Conservation (phyloP, 768 basidiomycete species). For the Pisolithus tinctorius region DNA sequence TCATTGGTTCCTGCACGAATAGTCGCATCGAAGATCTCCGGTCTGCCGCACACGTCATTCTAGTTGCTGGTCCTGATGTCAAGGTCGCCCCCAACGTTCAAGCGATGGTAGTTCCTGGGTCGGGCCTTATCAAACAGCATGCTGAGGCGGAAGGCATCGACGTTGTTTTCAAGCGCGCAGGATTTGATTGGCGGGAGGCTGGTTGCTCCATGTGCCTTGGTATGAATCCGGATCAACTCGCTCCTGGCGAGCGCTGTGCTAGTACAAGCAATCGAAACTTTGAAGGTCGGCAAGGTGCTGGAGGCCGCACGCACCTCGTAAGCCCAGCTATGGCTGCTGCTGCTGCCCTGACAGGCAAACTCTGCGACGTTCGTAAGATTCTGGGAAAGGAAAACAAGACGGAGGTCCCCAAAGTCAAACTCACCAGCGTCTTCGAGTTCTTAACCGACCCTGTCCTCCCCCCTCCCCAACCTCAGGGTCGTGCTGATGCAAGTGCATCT, state of each 20-base stretch:
- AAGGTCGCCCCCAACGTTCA: constrained; percentile 69
- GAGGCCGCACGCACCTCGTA: constrained; percentile 83
- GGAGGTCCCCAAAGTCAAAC: constrained; percentile 55
- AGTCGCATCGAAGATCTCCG: constrained; percentile 90
- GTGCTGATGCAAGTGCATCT: constrained; percentile 26
- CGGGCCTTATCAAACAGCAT: constrained; percentile 84
- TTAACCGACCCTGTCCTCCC: constrained; percentile 61
- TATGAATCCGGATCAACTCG: constrained; percentile 91
- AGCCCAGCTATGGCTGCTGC: constrained; percentile 92
- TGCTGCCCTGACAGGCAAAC: constrained; percentile 77
- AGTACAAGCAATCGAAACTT: constrained; percentile 94
- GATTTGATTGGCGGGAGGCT: constrained; percentile 93
- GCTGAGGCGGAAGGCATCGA: constrained; percentile 88
- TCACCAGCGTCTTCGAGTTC: constrained; percentile 67
- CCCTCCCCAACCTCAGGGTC: constrained; percentile 42
- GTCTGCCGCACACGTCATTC: constrained; percentile 71
- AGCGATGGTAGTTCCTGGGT: constrained; percentile 91
- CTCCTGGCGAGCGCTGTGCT: constrained; percentile 78
- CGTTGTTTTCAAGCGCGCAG: constrained; percentile 79
- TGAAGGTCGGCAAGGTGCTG: constrained; percentile 83
- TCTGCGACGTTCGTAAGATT: constrained; percentile 80
- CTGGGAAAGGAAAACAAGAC: constrained; percentile 44
- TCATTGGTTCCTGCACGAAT: constrained; percentile 94
- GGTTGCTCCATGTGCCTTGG: constrained; percentile 96
- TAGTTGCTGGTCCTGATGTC: constrained; percentile 66